phyloP scores from a whole-genome alignment of 305 asterid genomes.

The Fraxinus sp. region DNA sequence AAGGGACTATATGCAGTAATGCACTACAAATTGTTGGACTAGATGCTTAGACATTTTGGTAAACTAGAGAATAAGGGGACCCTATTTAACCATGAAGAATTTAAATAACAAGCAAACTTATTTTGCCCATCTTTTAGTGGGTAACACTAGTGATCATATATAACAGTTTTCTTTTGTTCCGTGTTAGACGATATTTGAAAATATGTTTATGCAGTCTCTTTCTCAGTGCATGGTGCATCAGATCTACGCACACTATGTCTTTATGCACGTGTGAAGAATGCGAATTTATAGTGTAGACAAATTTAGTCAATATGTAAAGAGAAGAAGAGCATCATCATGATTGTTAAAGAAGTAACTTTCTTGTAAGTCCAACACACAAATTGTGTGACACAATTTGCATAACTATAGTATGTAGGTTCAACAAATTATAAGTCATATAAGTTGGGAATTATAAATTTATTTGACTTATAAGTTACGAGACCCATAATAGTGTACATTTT shows the following conservation, averaged over 20 bases:
- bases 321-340: too few relatives aligned
- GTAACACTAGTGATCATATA: not conserved
- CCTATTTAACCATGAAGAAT: not conserved
- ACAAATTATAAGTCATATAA: too few relatives aligned
- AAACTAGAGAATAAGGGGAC: not conserved
- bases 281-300: not conserved
- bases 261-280: not conserved
- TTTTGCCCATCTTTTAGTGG: slow-evolving; percentile 15
- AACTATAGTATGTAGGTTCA: too few relatives aligned
- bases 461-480: too few relatives aligned
- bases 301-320: too few relatives aligned
- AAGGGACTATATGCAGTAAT: not conserved
- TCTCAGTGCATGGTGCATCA: not conserved
- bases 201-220: not conserved
- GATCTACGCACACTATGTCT: not conserved
- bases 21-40: not conserved
- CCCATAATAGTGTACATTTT: too few relatives aligned
- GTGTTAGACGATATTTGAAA: not conserved
- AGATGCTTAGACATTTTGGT: not conserved
- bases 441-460: too few relatives aligned
- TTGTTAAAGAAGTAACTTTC: too few relatives aligned
- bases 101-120: not conserved
- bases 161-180: not conserved
- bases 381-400: too few relatives aligned
- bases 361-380: not conserved